Base-by-base conservation (phyloP, 2,329 filamentous ascomycete species). In the Parascedosporium putredinis region DNA sequence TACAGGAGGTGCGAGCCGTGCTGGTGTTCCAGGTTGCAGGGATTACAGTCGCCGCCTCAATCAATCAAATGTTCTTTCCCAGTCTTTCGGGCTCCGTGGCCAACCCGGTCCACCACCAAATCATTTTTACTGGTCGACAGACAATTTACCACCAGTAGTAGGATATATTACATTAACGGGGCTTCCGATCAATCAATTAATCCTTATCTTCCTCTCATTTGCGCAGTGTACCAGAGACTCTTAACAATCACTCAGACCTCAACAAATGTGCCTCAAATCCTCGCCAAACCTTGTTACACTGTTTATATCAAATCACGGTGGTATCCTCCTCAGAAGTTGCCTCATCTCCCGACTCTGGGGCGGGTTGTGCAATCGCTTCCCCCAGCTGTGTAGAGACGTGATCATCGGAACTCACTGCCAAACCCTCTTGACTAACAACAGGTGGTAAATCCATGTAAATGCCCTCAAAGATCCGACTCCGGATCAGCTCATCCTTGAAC, bases 391-490 rank as follows among this genome's bases (percentile, higher is more conserved):
- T 20, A 42, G 20, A 5, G 16, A 42, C n/a, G 5, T 5, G 5
- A 2, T 42, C 18, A 4, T 10, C 20, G 3, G 16, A 16, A 5
- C 18, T 9, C n/a, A 18, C 8, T 4, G 3, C 38, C 18, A 16
- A 24, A 16, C 20, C 38, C 16, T 42, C 38, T 20, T 42, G 38
- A 6, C 38, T 20, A 42, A 42, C 38, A 20, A 42, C 18, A 16
- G 38, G 38, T 12, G 38, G 38, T 20, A 42, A 42, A 22, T 42
- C 38, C 38, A 42, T 42, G 14, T 42, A 42, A 42, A 42, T 42
- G 16, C 38, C 38, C 38, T 42, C 38, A 23, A 42, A 42, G 16
- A 42, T 20, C 38, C 38, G 3, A 22, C 38, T 24, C 38, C 38
- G 16, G 6, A 42, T 20, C 38, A 42, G 14, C 38, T 42, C 38